Percentiles rank a stretch among this genome's conserved stretches.
Evolutionary conservation across 2,329 filamentous ascomycete genomes (phyloP).

Genomic region (Pseudofabraea citricarpa): DNA sequence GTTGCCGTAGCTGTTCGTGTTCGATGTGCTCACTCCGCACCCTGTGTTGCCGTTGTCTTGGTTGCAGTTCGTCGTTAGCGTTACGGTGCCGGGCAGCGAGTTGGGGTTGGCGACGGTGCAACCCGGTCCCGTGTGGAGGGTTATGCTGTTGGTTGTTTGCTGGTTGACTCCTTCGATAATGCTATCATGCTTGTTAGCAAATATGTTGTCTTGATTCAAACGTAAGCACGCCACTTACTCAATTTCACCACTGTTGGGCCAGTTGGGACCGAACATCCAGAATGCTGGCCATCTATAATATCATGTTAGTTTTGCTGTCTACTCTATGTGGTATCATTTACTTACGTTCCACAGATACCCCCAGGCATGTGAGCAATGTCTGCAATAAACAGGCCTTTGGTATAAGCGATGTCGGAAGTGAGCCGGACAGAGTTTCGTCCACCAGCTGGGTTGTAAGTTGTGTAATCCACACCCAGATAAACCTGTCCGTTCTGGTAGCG

Average conservation of each 20-base stretch:
- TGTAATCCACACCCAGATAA: conserved; percentile 66
- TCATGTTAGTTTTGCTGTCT: neutral
- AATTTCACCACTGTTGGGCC: conserved; percentile 61
- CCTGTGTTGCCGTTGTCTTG: conserved; percentile 40
- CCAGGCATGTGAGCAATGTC: conserved; percentile 71
- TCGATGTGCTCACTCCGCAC: conserved; percentile 30
- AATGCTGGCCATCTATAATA: conserved; percentile 63
- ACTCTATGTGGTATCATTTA: neutral
- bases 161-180: conserved; percentile 68
- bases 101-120: conserved; percentile 37
- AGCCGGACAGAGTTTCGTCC: conserved; percentile 61
- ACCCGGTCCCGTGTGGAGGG: conserved; percentile 51
- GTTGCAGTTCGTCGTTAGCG: conserved; percentile 35
- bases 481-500: conserved; percentile 50
- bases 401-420: conserved; percentile 59
- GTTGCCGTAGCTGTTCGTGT: conserved; percentile 50
- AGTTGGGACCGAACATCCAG: conserved; percentile 50
- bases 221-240: conserved; percentile 5
- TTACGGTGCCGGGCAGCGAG: conserved; percentile 35
- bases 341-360: conserved; percentile 53
- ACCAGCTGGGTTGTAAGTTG: conserved; percentile 44
- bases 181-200: conserved; percentile 38
- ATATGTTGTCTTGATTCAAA: no score
- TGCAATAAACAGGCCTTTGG: conserved; percentile 63
- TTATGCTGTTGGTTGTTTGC: conserved; percentile 54